Percentiles rank a stretch among this genome's conserved stretches.
These are phyloP conservation scores for Neurospora discreta DNA, from an alignment of 495 filamentous ascomycete genomes.

Conservation along the genomic window DNA sequence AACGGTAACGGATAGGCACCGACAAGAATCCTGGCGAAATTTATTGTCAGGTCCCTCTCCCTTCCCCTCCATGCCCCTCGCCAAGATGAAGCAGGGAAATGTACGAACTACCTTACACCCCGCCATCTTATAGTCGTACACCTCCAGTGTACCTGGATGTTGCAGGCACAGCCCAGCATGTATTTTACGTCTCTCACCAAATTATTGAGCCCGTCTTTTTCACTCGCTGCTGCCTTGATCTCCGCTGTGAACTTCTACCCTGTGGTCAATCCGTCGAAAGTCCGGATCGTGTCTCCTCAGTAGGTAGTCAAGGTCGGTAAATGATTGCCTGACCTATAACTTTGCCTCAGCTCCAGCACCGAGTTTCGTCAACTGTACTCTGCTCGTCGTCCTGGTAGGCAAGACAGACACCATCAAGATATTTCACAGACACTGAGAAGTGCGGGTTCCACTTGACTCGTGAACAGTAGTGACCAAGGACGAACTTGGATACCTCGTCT, in stretches of 20 bases:
- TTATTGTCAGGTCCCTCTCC: neutral
- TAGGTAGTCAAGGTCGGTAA: neutral
- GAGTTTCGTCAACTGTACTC: neutral
- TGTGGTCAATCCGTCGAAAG: neutral
- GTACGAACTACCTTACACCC: neutral
- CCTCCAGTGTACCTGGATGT: neutral
- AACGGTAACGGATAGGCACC: neutral
- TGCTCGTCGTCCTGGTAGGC: neutral
- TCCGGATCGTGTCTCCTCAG: neutral
- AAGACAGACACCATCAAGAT: neutral
- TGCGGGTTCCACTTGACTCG: neutral
- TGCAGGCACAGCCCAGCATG: neutral
- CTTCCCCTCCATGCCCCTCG: neutral
- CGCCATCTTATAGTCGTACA: neutral
- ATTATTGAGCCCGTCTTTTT: neutral
- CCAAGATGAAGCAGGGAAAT: neutral
- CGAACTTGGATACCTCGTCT: neutral
- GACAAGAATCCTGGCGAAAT: neutral
- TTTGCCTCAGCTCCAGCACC: neutral
- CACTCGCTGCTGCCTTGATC: neutral
- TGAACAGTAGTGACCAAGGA: neutral
- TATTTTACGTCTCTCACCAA: neutral
- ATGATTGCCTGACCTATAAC: neutral
- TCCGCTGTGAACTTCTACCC: neutral
- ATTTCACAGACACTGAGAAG: neutral